Evolutionary conservation across 345 rosid species (phyloP).

Genomic region (Eucalyptus pauciflora): DNA sequence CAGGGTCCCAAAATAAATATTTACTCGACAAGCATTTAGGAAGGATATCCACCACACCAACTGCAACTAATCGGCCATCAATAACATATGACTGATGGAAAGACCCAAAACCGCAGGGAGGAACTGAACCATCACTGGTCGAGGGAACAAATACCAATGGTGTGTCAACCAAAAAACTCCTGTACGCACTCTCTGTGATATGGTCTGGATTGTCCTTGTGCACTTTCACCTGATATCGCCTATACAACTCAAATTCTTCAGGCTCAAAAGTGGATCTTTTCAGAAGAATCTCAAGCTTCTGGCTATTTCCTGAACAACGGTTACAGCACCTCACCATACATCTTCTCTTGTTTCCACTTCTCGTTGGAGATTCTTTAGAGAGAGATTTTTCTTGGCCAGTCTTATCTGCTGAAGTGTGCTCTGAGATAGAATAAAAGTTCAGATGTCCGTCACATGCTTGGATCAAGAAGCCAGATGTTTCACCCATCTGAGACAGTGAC

Average conservation of each 20-base stretch:
- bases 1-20: slow-evolving; percentile 98
- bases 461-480: slow-evolving; percentile 23
- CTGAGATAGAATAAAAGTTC: slow-evolving; percentile 39
- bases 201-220: slow-evolving; percentile 58
- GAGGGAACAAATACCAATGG: slow-evolving; percentile 63
- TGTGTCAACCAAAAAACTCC: slow-evolving; percentile 71
- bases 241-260: slow-evolving; percentile 76
- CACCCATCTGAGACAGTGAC: slow-evolving; percentile 20
- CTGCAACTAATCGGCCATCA: slow-evolving; percentile 82
- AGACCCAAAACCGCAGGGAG: slow-evolving; percentile 86
- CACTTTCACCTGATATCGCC: slow-evolving; percentile 73
- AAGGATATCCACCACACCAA: slow-evolving; percentile 86
- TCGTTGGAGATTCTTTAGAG: slow-evolving; percentile 27
- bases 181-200: slow-evolving; percentile 52
- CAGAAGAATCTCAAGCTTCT: slow-evolving; percentile 66
- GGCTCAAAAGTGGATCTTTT: slow-evolving; percentile 83
- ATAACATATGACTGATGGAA: slow-evolving; percentile 91
- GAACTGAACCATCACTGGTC: slow-evolving; percentile 53
- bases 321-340: slow-evolving; percentile 18
- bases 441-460: slow-evolving; percentile 82
- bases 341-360: slow-evolving; percentile 23
- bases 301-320: slow-evolving; percentile 23
- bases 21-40: slow-evolving; percentile 95
- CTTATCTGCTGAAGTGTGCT: slow-evolving; percentile 11
- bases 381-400: slow-evolving; percentile 11